These are phyloP conservation scores for Cadophora sp. DNA, from an alignment of 2,329 filamentous ascomycete species.

Conservation along the genomic window DNA sequence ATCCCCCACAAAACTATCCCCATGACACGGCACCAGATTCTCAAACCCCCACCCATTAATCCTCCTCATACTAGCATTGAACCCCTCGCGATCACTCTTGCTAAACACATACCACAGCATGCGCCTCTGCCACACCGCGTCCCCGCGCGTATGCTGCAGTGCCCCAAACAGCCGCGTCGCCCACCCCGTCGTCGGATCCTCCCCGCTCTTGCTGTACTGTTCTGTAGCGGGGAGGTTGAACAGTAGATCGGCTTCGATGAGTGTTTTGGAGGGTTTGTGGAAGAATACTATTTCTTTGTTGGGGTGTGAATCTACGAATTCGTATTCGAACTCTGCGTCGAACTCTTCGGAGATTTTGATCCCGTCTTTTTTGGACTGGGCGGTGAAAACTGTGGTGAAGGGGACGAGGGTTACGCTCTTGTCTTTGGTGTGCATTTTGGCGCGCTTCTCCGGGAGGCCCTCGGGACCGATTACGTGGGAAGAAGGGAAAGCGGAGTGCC, in stretches of 20 bases:
- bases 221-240: conserved; percentile 91
- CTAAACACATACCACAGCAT: conserved; percentile 81
- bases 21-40: conserved; percentile 88
- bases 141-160: conserved; percentile 66
- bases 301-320: conserved; percentile 79
- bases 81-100: conserved; percentile 66
- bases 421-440: conserved; percentile 61
- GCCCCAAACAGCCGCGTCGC: conserved; percentile 61
- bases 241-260: conserved; percentile 89
- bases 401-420: conserved; percentile 47
- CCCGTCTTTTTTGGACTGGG: conserved; percentile 55
- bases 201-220: conserved; percentile 73
- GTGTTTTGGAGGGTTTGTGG: conserved; percentile 77
- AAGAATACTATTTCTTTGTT: conserved; percentile 91
- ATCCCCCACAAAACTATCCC: conserved; percentile 78
- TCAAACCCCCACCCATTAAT: conserved; percentile 87
- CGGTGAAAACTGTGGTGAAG: conserved; percentile 73
- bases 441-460: conserved; percentile 83
- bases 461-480: conserved; percentile 85
- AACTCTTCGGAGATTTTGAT: conserved; percentile 76
- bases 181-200: conserved; percentile 61
- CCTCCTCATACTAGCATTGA: conserved; percentile 70
- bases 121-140: conserved; percentile 77
- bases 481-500: conserved; percentile 78
- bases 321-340: conserved; percentile 83